These are phyloP conservation scores for Fusarium pseudocircinatum DNA, from an alignment of 2,329 filamentous ascomycete genomes.

Conservation along the genomic window DNA sequence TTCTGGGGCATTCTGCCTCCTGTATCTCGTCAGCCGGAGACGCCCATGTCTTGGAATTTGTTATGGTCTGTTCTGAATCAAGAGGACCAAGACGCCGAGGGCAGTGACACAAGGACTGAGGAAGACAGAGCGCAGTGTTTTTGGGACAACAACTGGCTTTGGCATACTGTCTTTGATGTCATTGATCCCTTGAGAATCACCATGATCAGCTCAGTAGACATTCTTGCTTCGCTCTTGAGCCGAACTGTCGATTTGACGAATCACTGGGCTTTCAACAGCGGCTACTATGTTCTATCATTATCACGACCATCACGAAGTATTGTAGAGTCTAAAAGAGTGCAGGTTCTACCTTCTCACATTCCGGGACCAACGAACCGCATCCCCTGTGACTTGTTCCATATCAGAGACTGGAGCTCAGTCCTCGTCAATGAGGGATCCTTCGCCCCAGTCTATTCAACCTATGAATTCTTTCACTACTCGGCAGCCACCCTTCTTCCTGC, in stretches of 20 bases:
- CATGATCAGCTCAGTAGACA: slow-evolving; percentile 68
- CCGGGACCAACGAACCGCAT: slow-evolving; percentile 20
- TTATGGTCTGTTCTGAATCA: slow-evolving; percentile 39
- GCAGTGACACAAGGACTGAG: slow-evolving; percentile 30
- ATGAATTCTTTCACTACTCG: slow-evolving; percentile 74
- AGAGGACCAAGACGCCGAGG: neutral
- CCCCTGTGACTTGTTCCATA: slow-evolving; percentile 60
- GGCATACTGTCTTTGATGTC: slow-evolving; percentile 63
- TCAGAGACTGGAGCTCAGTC: slow-evolving; percentile 72
- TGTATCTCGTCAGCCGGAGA: slow-evolving; percentile 11
- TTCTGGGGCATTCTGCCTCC: slow-evolving; percentile 47
- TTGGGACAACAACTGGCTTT: slow-evolving; percentile 59
- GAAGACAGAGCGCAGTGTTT: slow-evolving; percentile 18
- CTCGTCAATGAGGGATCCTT: slow-evolving; percentile 81
- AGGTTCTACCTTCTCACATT: slow-evolving; percentile 20
- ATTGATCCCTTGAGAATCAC: slow-evolving; percentile 65
- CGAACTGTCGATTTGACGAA: slow-evolving; percentile 66
- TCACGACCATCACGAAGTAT: slow-evolving; percentile 42
- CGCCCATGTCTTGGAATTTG: slow-evolving; percentile 36
- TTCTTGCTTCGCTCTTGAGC: slow-evolving; percentile 69
- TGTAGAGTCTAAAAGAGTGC: neutral
- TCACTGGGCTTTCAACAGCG: slow-evolving; percentile 71
- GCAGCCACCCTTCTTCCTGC: slow-evolving; percentile 70
- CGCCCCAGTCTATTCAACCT: slow-evolving; percentile 74
- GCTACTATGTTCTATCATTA: slow-evolving; percentile 68